Evolutionary conservation across 1,284 basidiomycete genomes (phyloP).

Genomic region (Meripilus lineatus): DNA sequence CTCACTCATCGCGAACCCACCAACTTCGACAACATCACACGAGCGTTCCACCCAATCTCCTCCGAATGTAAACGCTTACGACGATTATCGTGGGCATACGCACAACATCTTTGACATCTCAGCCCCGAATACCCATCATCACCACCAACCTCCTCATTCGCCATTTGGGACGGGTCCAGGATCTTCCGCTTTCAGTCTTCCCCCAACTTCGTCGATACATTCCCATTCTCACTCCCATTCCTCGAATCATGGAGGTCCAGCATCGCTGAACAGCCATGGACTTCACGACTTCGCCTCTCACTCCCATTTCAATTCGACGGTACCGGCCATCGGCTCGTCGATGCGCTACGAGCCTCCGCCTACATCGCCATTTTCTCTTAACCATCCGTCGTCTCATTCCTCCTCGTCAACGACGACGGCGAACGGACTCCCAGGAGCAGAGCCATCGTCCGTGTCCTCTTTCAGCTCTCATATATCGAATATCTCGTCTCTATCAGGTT

Average conservation of each 20-base stretch:
- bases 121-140: slow-evolving; percentile 34
- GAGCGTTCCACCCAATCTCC: slow-evolving; percentile 36
- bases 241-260: slow-evolving; percentile 7
- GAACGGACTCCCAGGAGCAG: slow-evolving; percentile 12
- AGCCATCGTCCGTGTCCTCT: slow-evolving; percentile 22
- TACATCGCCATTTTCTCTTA: slow-evolving; percentile 26
- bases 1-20: slow-evolving; percentile 43
- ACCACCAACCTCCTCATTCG: slow-evolving; percentile 15
- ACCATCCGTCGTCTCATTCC: slow-evolving; percentile 9
- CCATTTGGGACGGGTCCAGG: slow-evolving; percentile 11
- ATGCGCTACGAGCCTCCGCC: slow-evolving; percentile 44
- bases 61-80: slow-evolving; percentile 27
- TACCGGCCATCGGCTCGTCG: slow-evolving; percentile 55
- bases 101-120: slow-evolving; percentile 75
- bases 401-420: slow-evolving; percentile 5
- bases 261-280: slow-evolving; percentile 9
- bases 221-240: slow-evolving; percentile 11
- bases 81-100: slow-evolving; percentile 36
- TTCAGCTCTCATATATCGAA: slow-evolving; percentile 21
- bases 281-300: slow-evolving; percentile 28
- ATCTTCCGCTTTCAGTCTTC: slow-evolving; percentile 14
- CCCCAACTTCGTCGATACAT: slow-evolving; percentile 12
- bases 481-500: slow-evolving; percentile 14
- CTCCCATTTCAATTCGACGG: slow-evolving; percentile 50
- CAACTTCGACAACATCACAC: slow-evolving; percentile 30